phyloP scores from a whole-genome alignment of 169 alveolate species.

The Perkinsus marinus region DNA sequence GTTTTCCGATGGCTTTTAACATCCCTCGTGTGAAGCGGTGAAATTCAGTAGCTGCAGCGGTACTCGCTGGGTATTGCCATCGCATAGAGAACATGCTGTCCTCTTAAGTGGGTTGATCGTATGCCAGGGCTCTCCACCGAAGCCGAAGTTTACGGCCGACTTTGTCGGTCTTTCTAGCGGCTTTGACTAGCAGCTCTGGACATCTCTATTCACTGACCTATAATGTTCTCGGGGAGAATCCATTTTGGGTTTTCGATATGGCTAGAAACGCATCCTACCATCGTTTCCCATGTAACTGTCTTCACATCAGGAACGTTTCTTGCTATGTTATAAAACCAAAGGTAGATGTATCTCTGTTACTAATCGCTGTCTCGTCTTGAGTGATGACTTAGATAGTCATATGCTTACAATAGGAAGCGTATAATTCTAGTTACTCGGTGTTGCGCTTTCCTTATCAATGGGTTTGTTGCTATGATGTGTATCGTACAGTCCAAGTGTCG shows the following conservation, averaged over 20 bases:
- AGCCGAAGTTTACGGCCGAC: neutral
- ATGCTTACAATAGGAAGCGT: neutral
- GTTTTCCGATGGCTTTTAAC: neutral
- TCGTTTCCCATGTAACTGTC: too few relatives aligned
- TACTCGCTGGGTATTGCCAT: neutral
- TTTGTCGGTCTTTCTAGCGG: neutral
- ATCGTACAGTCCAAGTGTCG: too few relatives aligned
- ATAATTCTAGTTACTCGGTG: neutral
- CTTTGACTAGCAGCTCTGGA: neutral
- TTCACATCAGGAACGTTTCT: too few relatives aligned
- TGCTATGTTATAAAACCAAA: too few relatives aligned
- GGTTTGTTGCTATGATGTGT: too few relatives aligned
- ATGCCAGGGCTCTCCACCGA: neutral
- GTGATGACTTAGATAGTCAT: neutral
- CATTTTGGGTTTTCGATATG: too few relatives aligned
- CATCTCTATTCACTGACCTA: neutral
- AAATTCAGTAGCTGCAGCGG: neutral
- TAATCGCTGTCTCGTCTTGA: neutral
- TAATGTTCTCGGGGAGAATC: too few relatives aligned
- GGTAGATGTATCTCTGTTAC: neutral
- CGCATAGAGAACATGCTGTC: neutral
- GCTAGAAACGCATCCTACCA: too few relatives aligned
- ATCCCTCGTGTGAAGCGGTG: neutral
- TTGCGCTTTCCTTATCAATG: neutral
- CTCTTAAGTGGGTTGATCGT: neutral